phyloP scores from a whole-genome alignment of 805 yeast genomes.

The Cyberlindnera euphorbiae region DNA sequence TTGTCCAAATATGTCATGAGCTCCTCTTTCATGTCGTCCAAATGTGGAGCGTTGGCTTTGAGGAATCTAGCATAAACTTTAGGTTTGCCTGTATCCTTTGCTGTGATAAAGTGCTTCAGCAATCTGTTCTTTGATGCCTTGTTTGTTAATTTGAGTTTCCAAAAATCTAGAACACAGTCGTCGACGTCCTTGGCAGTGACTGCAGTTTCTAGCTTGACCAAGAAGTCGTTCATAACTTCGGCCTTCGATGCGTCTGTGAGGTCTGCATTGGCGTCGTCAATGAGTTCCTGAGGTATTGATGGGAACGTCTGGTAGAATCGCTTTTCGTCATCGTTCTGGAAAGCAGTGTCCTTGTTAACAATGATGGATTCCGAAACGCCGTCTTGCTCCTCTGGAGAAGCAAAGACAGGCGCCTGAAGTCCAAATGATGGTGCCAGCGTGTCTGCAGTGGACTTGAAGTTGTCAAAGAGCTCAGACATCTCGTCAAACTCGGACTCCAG shows the following conservation, averaged over 20 bases:
- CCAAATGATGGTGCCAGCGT: constrained; percentile 39
- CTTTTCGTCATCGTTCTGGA: constrained; percentile 66
- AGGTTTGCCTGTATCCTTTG: constrained; percentile 40
- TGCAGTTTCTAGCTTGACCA: constrained; percentile 38
- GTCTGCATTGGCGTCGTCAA: constrained; percentile 28
- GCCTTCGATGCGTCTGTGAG: constrained; percentile 24
- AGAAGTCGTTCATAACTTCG: constrained; percentile 39
- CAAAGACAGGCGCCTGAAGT: constrained; percentile 33
- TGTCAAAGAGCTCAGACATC: constrained; percentile 35
- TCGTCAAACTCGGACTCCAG: constrained; percentile 32
- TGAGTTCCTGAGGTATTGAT: constrained; percentile 30
- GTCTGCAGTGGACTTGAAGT: constrained; percentile 39
- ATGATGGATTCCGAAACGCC: constrained; percentile 24
- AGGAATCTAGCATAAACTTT: constrained; percentile 62
- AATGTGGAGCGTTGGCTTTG: constrained; percentile 46
- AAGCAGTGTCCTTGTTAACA: constrained; percentile 32
- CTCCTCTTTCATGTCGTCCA: constrained; percentile 49
- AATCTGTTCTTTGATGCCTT: constrained; percentile 68
- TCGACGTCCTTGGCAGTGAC: constrained; percentile 47
- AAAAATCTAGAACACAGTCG: constrained; percentile 40
- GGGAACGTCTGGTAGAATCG: constrained; percentile 60
- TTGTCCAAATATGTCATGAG: constrained; percentile 51
- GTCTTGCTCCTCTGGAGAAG: constrained; percentile 26
- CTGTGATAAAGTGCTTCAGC: constrained; percentile 47
- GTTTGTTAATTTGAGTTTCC: constrained; percentile 51